These are phyloP conservation scores for Coemansia sp. DNA, from an alignment of 371 early-diverging fungal species.

Conservation along the genomic window DNA sequence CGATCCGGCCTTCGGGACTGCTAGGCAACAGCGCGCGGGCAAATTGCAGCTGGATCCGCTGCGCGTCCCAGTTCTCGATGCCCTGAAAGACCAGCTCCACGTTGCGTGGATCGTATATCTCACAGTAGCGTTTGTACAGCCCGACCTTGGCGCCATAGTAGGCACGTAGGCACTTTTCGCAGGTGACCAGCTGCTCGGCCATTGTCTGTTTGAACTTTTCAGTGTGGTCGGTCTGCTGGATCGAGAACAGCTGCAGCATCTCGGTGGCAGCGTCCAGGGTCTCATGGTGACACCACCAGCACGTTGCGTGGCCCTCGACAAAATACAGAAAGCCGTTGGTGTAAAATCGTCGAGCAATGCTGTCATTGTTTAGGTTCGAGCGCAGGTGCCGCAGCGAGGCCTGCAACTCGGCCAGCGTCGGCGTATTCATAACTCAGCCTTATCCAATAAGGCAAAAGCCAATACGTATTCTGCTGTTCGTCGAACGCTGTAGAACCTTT, in stretches of 20 bases:
- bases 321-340: conserved; percentile 21
- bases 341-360: conserved; percentile 6
- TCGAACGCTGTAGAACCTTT: neutral
- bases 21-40: neutral
- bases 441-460: neutral
- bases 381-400: conserved; percentile 15
- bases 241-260: conserved; percentile 48
- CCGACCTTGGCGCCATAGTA: conserved; percentile 30
- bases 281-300: conserved; percentile 48
- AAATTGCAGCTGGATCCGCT: conserved; percentile 22
- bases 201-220: conserved; percentile 26
- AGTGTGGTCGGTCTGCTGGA: conserved; percentile 11
- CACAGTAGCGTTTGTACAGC: conserved; percentile 21
- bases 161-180: conserved; percentile 24
- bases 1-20: conserved; percentile 15
- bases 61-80: conserved; percentile 41
- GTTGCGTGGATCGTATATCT: conserved; percentile 18
- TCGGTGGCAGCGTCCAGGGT: conserved; percentile 35
- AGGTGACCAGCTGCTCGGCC: conserved; percentile 25
- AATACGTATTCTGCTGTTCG: neutral
- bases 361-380: conserved; percentile 5
- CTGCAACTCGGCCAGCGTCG: conserved; percentile 20
- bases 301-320: conserved; percentile 29
- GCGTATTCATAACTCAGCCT: neutral
- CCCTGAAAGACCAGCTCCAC: conserved; percentile 31